phyloP scores from a whole-genome alignment of 345 rosid species.

The Brassica carinata region DNA sequence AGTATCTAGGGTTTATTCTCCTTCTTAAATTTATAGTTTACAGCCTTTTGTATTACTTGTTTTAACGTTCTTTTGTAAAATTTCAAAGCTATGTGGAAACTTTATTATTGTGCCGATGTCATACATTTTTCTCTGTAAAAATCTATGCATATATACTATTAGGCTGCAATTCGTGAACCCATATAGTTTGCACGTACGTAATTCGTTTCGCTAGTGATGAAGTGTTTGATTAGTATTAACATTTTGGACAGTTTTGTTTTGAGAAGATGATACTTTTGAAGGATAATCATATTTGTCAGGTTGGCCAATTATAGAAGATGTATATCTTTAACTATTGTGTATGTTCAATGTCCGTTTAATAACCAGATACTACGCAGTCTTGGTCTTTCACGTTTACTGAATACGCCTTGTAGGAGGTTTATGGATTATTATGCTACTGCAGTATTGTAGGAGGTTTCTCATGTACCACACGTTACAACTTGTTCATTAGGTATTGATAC shows the following conservation, averaged over 20 bases:
- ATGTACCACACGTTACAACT: neutral
- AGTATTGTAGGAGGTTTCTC: neutral
- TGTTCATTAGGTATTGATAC: neutral
- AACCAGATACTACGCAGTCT: neutral
- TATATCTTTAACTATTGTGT: neutral
- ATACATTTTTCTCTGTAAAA: neutral
- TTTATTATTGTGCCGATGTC: neutral
- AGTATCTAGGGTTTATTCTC: conserved; percentile 21
- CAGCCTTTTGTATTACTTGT: neutral
- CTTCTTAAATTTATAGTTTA: neutral
- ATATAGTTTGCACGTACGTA: neutral
- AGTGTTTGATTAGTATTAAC: neutral
- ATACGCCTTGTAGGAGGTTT: neutral
- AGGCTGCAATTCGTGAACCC: neutral
- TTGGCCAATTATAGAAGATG: neutral
- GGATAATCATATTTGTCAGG: neutral
- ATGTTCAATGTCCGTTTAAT: neutral
- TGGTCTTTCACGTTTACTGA: neutral
- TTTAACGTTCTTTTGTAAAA: neutral
- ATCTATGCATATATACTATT: neutral
- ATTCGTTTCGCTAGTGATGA: neutral
- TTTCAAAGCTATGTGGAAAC: neutral
- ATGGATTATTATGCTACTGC: neutral
- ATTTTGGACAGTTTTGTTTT: neutral
- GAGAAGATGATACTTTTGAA: neutral